Evolutionary conservation across 192 early-diverging fungal species (phyloP).

Genomic region (Gonapodya sp.): DNA sequence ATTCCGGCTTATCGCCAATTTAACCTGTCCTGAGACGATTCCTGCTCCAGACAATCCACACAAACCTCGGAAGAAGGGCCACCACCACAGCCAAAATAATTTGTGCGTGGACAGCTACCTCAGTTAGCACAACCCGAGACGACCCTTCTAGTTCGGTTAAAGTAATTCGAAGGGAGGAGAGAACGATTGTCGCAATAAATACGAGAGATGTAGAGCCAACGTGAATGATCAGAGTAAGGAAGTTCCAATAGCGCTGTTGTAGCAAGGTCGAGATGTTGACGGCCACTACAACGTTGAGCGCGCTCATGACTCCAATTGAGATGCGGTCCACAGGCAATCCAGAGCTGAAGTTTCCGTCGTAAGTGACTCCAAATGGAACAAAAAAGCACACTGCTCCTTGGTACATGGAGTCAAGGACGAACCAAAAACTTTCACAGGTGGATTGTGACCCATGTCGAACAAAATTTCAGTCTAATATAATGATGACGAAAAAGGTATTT

Average conservation of each 20-base stretch:
- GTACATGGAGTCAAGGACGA: background rate
- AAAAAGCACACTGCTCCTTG: background rate
- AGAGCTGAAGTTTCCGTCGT: background rate
- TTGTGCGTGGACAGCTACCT: background rate
- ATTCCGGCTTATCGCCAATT: too few species aligned
- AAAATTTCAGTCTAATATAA: background rate
- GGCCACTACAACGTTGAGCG: background rate
- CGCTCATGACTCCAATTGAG: background rate
- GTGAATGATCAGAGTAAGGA: background rate
- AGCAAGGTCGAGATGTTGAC: background rate
- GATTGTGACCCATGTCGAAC: background rate
- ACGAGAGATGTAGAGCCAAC: background rate
- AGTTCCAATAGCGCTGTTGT: background rate
- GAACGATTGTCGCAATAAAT: background rate
- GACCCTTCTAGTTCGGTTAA: background rate
- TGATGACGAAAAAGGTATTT: background rate
- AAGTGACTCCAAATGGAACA: background rate
- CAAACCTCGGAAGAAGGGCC: background rate
- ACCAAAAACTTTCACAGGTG: background rate
- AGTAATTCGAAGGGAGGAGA: background rate
- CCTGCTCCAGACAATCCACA: background rate
- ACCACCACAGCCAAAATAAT: background rate
- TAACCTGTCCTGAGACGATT: too few species aligned
- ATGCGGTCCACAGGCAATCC: background rate
- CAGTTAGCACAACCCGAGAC: background rate